Conservation (phyloP, 108 stramenopile species). For the Nitzschia palea region DNA sequence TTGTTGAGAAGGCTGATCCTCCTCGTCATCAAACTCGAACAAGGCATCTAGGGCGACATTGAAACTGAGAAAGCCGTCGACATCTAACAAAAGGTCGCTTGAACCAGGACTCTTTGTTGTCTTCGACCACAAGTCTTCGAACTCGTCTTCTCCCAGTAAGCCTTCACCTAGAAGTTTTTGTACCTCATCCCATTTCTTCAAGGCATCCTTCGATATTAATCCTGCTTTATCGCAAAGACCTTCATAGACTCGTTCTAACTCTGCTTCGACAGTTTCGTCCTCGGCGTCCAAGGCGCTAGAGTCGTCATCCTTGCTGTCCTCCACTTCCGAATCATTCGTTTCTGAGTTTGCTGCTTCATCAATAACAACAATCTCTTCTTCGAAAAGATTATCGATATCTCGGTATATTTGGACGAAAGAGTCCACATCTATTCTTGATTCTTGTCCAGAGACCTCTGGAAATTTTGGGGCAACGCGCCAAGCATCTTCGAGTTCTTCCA, state of each 20-base stretch:
- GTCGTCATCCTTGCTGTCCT: conserved; percentile 7
- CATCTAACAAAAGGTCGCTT: conserved; percentile 38
- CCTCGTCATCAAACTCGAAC: conserved; percentile 75
- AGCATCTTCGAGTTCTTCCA: conserved; percentile 61
- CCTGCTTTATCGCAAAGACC: conserved; percentile 30
- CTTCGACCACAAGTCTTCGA: conserved; percentile 62
- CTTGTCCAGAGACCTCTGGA: conserved; percentile 20
- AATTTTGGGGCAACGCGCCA: conserved; percentile 67
- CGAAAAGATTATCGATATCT: conserved; percentile 84
- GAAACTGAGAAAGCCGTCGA: conserved; percentile 65
- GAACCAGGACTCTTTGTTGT: conserved; percentile 32
- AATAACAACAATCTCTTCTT: conserved; percentile 58
- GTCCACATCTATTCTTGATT: conserved; percentile 60
- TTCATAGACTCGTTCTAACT: conserved; percentile 44
- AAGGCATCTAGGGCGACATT: conserved; percentile 74
- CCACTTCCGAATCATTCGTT: conserved; percentile 17
- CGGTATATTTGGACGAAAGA: conserved; percentile 75
- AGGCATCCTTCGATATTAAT: conserved; percentile 39
- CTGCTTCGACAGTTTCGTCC: conserved; percentile 36
- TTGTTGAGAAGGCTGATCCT: conserved; percentile 4
- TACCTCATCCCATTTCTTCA: conserved; percentile 75
- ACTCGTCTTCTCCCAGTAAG: conserved; percentile 73
- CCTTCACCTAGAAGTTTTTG: conserved; percentile 65
- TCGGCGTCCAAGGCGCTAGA: not conserved
- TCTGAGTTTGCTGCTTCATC: not conserved